phyloP scores from a whole-genome alignment of 1,139 yeast species.

The Yamadazyma dendronema region DNA sequence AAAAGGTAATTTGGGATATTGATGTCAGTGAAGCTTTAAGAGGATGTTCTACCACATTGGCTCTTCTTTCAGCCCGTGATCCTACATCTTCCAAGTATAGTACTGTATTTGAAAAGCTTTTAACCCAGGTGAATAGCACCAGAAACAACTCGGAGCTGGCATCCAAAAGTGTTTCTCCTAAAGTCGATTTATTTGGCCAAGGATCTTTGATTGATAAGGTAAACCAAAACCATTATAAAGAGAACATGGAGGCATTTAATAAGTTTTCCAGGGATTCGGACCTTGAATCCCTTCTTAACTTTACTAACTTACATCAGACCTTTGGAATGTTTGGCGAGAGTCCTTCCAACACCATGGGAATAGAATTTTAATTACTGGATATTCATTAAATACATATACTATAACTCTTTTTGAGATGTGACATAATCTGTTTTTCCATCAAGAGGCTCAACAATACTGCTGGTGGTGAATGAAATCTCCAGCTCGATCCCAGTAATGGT shows the following conservation, averaged over 20 bases:
- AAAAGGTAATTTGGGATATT: conserved; percentile 8
- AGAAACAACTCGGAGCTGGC: neutral
- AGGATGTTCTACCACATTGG: conserved; percentile 10
- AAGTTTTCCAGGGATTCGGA: conserved; percentile 1
- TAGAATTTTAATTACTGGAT: conserved; percentile 1
- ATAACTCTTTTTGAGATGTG: neutral
- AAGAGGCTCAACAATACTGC: neutral
- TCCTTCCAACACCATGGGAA: conserved; percentile 1
- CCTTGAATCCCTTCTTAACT: conserved; percentile 4
- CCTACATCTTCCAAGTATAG: conserved; percentile 8
- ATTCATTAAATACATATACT: neutral
- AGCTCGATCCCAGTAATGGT: conserved; percentile 4
- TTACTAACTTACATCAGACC: conserved; percentile 2
- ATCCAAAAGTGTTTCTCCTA: neutral
- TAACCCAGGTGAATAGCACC: conserved; percentile 6
- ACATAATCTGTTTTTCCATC: neutral
- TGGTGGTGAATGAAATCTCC: neutral
- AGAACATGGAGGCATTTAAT: conserved; percentile 9
- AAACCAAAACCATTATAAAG: conserved; percentile 5
- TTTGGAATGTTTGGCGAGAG: neutral
- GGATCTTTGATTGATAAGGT: conserved; percentile 2
- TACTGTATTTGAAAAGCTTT: conserved; percentile 8
- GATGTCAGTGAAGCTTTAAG: conserved; percentile 12
- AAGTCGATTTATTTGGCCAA: conserved; percentile 9
- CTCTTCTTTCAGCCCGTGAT: conserved; percentile 7